These are phyloP conservation scores for Apiospora koreana DNA, from an alignment of 2,329 filamentous ascomycete genomes.

Conservation along the genomic window DNA sequence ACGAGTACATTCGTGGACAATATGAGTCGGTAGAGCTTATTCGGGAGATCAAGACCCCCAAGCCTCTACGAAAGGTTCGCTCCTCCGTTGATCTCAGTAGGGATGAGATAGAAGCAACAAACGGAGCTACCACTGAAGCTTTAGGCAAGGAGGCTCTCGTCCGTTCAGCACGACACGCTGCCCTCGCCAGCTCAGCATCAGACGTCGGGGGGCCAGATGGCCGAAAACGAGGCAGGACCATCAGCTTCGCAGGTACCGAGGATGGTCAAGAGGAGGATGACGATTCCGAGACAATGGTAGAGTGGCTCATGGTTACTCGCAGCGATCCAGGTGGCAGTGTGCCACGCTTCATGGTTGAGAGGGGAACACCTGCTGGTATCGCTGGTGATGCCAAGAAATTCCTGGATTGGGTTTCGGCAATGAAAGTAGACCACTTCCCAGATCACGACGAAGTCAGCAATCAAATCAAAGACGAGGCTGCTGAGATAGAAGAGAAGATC, in stretches of 20 bases:
- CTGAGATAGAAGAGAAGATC: conserved; percentile 31
- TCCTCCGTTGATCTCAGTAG: conserved; percentile 46
- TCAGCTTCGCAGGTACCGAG: conserved; percentile 30
- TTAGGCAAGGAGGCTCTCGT: conserved; percentile 44
- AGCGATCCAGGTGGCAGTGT: conserved; percentile 89
- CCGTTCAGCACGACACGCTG: conserved; percentile 39
- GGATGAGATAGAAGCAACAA: conserved; percentile 32
- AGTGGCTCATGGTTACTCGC: conserved; percentile 92
- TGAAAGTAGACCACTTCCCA: conserved; percentile 36
- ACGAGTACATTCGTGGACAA: conserved; percentile 77
- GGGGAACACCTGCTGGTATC: conserved; percentile 81
- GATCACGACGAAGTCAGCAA: conserved; percentile 23
- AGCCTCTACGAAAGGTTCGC: conserved; percentile 41
- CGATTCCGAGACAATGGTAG: conserved; percentile 53
- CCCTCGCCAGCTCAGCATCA: conserved; percentile 19
- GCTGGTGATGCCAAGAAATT: conserved; percentile 80
- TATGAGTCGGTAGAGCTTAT: conserved; percentile 95
- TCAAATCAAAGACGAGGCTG: conserved; percentile 23
- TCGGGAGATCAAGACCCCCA: conserved; percentile 70
- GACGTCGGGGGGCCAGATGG: conserved; percentile 32
- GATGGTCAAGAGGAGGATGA: conserved; percentile 26
- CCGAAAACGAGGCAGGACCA: conserved; percentile 32
- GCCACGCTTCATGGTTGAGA: conserved; percentile 87
- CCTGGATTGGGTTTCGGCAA: conserved; percentile 66
- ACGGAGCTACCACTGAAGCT: conserved; percentile 29